A percentile compares a stretch with the other conserved stretches of the same genome.
These are phyloP conservation scores for Lathyrus aphaca DNA, from an alignment of 306 rosid genomes.

Conservation along the genomic window DNA sequence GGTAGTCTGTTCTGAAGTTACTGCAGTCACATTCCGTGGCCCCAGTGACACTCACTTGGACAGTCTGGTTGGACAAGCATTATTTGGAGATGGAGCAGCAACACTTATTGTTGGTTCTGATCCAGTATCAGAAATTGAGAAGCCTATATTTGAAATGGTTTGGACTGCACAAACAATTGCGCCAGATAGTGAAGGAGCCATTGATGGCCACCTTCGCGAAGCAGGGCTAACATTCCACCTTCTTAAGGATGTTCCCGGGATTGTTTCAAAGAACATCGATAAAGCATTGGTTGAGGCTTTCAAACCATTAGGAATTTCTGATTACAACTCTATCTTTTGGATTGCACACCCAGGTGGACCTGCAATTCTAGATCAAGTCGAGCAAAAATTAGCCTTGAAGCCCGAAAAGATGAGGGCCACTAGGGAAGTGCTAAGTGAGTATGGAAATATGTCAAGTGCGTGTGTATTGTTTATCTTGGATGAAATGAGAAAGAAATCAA, in stretches of 20 bases:
- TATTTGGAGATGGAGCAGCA: conserved; percentile 46
- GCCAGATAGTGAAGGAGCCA: conserved; percentile 68
- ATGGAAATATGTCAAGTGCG: conserved; percentile 83
- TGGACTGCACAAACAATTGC: conserved; percentile 69
- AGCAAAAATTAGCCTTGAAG: conserved; percentile 30
- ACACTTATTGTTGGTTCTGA: conserved; percentile 69
- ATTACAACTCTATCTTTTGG: conserved; percentile 49
- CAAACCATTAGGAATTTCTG: conserved; percentile 36
- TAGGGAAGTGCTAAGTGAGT: conserved; percentile 63
- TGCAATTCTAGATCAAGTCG: conserved; percentile 46
- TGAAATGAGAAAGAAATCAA: conserved; percentile 61
- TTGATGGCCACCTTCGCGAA: conserved; percentile 42
- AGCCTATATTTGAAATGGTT: conserved; percentile 62
- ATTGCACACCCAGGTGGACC: conserved; percentile 45
- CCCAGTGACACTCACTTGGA: conserved; percentile 41
- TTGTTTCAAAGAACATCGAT: conserved; percentile 41
- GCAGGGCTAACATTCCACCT: conserved; percentile 45
- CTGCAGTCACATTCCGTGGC: conserved; percentile 44
- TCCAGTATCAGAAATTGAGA: conserved; percentile 56
- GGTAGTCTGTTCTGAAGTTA: conserved; percentile 42
- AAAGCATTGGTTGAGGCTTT: conserved; percentile 39
- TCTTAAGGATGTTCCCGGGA: conserved; percentile 43
- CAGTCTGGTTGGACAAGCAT: conserved; percentile 46
- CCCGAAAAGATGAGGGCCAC: conserved; percentile 43
- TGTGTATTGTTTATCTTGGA: conserved; percentile 73